Conservation (phyloP, 208 protist genomes). For the Crithidia thermophila region DNA sequence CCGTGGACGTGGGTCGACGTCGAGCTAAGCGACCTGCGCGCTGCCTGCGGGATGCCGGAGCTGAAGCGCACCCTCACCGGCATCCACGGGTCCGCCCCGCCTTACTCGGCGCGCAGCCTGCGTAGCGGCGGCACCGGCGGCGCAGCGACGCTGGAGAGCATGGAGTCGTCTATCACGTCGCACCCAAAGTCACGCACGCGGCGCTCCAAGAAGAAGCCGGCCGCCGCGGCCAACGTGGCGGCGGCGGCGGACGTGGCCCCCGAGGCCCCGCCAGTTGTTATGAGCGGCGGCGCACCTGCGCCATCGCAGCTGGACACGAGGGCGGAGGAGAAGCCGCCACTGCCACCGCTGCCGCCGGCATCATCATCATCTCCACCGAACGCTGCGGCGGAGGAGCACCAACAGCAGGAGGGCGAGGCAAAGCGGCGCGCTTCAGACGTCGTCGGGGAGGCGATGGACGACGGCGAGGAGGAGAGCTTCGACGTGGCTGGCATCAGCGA, state of each 20-base stretch:
- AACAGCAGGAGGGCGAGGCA: not conserved
- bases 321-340: not conserved
- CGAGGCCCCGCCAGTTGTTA: too few relatives aligned
- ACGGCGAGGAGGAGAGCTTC: not conserved
- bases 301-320: not conserved
- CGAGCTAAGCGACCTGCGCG: constrained; percentile 13
- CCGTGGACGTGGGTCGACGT: constrained; percentile 34
- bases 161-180: not conserved
- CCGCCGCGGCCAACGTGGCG: not conserved
- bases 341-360: not conserved
- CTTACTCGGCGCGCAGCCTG: too few relatives aligned
- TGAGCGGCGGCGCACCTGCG: too few relatives aligned
- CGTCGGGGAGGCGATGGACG: not conserved
- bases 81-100: too few relatives aligned
- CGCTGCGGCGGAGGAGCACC: not conserved
- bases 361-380: not conserved
- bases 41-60: constrained; percentile 19
- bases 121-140: not conserved
- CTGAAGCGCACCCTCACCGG: not conserved
- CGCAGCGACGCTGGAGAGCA: not conserved
- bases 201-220: constrained; percentile 5
- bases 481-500: constrained; percentile 3
- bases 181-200: not conserved
- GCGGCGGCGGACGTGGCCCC: not conserved
- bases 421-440: not conserved